Percentiles rank a stretch among this genome's conserved stretches.
Conservation (phyloP, 2,329 filamentous ascomycete species). For the Aureobasidium sp. region DNA sequence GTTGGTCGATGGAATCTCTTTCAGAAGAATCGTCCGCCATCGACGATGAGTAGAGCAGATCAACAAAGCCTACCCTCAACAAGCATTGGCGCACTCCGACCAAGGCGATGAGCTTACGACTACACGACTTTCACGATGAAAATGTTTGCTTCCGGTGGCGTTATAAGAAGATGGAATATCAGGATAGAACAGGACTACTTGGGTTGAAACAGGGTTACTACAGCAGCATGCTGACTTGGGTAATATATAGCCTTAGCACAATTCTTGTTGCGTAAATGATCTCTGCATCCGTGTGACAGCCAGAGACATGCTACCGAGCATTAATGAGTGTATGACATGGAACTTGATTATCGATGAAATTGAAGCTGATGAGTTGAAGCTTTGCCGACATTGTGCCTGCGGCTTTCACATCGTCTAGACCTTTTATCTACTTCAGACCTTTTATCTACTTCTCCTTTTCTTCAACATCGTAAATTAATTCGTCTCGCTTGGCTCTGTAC, state of each 20-base stretch:
- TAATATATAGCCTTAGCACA: too few species aligned
- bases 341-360: too few species aligned
- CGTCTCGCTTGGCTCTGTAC: background rate
- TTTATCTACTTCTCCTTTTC: background rate
- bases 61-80: background rate
- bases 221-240: background rate
- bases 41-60: conserved; percentile 1
- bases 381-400: background rate
- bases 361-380: background rate
- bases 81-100: background rate
- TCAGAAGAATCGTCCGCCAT: background rate
- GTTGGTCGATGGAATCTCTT: conserved; percentile 1
- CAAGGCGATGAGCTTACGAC: background rate
- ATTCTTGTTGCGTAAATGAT: background rate
- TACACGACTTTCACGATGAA: background rate
- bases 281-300: too few species aligned
- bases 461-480: background rate
- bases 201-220: background rate
- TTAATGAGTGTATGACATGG: background rate
- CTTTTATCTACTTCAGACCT: background rate
- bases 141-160: background rate
- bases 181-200: background rate
- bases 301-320: background rate
- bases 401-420: background rate
- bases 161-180: background rate